Conservation (phyloP, 2,329 filamentous ascomycete species). For the Ceratocystis ficicola region DNA sequence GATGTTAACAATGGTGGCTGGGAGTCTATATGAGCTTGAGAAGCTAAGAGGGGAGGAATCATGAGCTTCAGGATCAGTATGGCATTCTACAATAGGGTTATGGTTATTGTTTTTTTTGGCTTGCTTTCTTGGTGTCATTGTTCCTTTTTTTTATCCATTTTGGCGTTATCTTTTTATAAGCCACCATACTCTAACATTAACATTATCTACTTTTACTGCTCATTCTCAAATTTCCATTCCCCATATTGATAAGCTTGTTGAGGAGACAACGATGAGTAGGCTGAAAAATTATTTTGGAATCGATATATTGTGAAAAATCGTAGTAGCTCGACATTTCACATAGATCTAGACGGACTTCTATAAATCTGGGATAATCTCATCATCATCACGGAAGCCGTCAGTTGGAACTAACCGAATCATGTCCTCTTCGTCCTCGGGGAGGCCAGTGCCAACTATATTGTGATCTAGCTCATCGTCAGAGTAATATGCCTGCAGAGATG, state of each 20-base stretch:
- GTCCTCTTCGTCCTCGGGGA: background rate
- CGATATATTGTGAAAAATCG: background rate
- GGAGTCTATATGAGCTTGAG: conserved; percentile 55
- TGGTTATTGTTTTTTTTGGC: too few species aligned
- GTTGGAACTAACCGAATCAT: background rate
- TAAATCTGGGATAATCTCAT: background rate
- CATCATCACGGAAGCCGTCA: background rate
- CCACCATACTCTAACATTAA: background rate
- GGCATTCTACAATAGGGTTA: background rate
- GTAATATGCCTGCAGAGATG: background rate
- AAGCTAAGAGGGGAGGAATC: background rate
- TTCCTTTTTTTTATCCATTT: background rate
- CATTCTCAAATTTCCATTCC: background rate
- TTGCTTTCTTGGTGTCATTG: background rate
- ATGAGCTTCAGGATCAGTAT: background rate
- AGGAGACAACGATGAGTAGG: background rate
- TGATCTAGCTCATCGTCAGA: background rate
- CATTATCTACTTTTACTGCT: background rate
- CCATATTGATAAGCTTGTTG: background rate
- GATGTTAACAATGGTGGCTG: conserved; percentile 96
- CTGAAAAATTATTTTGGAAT: background rate
- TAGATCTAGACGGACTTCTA: background rate
- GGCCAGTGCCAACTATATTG: background rate
- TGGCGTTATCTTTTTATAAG: background rate
- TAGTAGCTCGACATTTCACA: background rate